Conservation (phyloP, 75 land plant species). For the Azolla pinnata region DNA sequence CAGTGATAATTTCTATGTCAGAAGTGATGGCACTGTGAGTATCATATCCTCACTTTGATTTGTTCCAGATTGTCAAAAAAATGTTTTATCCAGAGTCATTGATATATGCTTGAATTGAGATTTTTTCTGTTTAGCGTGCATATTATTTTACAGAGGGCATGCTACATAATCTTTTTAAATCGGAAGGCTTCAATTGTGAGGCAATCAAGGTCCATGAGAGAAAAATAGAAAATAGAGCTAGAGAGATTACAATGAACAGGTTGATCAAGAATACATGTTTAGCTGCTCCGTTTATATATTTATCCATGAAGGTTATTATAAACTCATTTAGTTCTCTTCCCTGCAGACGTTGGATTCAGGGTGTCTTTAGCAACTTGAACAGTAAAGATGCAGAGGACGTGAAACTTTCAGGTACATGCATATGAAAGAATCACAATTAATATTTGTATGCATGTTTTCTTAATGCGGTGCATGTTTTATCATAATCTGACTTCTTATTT, state of each 20-base stretch:
- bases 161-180: constrained; percentile 41
- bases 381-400: background rate
- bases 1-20: constrained; percentile 92
- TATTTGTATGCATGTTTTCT: too few species aligned
- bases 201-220: constrained; percentile 56
- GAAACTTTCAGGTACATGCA: too few species aligned
- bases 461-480: too few species aligned
- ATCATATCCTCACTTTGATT: constrained; percentile 2
- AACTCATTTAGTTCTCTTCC: background rate
- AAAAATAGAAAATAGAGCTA: constrained; percentile 76
- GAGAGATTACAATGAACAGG: constrained; percentile 83
- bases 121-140: constrained; percentile 52
- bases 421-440: too few species aligned
- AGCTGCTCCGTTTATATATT: background rate
- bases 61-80: background rate
- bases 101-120: constrained; percentile 6
- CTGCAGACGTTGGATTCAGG: constrained; percentile 91
- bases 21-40: constrained; percentile 98
- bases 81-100: too few species aligned
- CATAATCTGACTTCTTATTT: too few species aligned
- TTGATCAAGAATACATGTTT: constrained; percentile 2
- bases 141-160: constrained; percentile 80
- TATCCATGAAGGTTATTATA: background rate
- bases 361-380: constrained; percentile 38
- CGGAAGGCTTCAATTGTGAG: constrained; percentile 50